Conservation (phyloP, 1,284 basidiomycete genomes). For the Austroboletus rostrupii region DNA sequence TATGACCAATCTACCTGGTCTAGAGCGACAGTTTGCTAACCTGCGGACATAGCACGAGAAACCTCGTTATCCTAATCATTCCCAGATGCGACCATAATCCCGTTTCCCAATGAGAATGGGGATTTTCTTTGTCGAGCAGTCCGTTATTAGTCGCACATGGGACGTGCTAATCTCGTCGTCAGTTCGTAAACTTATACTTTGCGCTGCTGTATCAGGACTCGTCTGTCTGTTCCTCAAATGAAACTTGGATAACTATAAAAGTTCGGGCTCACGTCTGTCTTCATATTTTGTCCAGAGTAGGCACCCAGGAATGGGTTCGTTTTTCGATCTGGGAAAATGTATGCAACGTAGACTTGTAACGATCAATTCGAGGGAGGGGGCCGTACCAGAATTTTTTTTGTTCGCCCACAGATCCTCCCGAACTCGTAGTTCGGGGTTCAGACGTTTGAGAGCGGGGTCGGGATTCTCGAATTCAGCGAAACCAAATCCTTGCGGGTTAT, state of each 20-base stretch:
- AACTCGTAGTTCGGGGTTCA: constrained; percentile 81
- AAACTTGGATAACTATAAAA: neutral
- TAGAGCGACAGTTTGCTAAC: no score
- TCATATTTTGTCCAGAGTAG: constrained; percentile 74
- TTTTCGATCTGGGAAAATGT: constrained; percentile 69
- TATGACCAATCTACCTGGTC: no score
- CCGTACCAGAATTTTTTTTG: constrained; percentile 84
- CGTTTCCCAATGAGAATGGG: no score
- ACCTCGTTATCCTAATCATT: no score
- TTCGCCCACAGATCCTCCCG: constrained; percentile 79
- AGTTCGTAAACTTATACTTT: constrained; percentile 53
- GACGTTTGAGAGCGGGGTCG: constrained; percentile 79
- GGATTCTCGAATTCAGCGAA: constrained; percentile 92
- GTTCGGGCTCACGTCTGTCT: constrained; percentile 58
- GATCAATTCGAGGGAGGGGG: constrained; percentile 16
- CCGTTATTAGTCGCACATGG: constrained; percentile 62
- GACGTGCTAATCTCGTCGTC: constrained; percentile 57
- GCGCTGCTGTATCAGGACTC: constrained; percentile 50
- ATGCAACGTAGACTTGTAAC: constrained; percentile 37
- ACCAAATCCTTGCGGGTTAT: constrained; percentile 92
- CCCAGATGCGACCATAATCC: no score
- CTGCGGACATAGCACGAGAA: no score
- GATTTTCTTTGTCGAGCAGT: constrained; percentile 70
- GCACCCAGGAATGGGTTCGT: constrained; percentile 84
- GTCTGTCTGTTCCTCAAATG: constrained; percentile 45